Conservation (phyloP, 1,284 basidiomycete genomes). For the Naganishia liquefaciens region DNA sequence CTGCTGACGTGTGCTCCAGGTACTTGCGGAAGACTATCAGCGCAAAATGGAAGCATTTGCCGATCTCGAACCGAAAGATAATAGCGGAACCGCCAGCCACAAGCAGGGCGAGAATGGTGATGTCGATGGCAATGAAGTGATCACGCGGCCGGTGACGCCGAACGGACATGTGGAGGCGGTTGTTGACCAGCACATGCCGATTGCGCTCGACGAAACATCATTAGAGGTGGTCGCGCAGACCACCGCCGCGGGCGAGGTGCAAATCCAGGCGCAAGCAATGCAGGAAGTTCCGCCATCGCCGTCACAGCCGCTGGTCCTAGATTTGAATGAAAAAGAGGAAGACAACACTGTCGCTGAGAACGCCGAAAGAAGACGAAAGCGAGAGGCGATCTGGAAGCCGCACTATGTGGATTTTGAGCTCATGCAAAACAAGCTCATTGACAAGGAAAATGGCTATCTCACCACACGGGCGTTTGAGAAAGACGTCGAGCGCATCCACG, state of each 20-base stretch:
- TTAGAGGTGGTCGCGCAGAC: conserved; percentile 12
- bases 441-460: conserved; percentile 72
- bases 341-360: conserved; percentile 8
- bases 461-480: conserved; percentile 84
- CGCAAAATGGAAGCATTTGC: conserved; percentile 8
- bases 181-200: conserved; percentile 14
- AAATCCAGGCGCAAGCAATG: conserved; percentile 20
- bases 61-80: background rate
- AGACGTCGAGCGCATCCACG: conserved; percentile 84
- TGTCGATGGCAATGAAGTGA: background rate
- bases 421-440: conserved; percentile 82
- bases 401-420: conserved; percentile 86
- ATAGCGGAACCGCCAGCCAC: background rate
- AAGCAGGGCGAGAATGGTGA: background rate
- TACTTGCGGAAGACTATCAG: conserved; percentile 17
- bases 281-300: background rate
- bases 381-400: conserved; percentile 28
- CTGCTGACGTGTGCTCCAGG: conserved; percentile 1
- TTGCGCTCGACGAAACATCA: background rate
- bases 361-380: conserved; percentile 19
- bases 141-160: background rate
- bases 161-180: conserved; percentile 3
- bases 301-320: background rate
- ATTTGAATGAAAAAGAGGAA: background rate
- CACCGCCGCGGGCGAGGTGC: conserved; percentile 15